A percentile compares a stretch with the other conserved stretches of the same genome.
These are phyloP conservation scores for Nadsonia fulvescens DNA, from an alignment of 805 yeast genomes.

Conservation along the genomic window DNA sequence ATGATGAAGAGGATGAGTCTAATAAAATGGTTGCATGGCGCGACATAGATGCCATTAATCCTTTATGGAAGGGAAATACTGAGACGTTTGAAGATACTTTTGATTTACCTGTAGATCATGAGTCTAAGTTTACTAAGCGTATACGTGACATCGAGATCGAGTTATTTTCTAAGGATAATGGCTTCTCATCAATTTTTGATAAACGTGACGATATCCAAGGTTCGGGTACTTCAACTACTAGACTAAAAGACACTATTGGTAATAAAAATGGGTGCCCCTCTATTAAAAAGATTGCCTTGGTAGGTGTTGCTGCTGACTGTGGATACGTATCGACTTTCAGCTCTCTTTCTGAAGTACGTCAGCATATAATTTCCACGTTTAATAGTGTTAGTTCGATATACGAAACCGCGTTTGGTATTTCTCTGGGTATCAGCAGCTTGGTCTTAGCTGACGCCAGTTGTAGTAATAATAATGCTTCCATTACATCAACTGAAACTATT, in stretches of 20 bases:
- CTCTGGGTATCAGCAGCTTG: conserved; percentile 17
- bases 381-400: conserved; percentile 19
- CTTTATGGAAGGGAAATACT: neutral
- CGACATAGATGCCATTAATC: too few relatives aligned
- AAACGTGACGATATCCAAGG: conserved; percentile 12
- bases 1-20: too few relatives aligned
- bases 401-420: conserved; percentile 20
- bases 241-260: conserved; percentile 14
- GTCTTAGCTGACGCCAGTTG: conserved; percentile 13
- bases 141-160: neutral
- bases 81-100: neutral
- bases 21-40: too few relatives aligned
- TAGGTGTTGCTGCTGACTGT: conserved; percentile 23
- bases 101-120: neutral
- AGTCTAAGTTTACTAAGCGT: neutral
- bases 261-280: conserved; percentile 18
- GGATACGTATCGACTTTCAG: conserved; percentile 16
- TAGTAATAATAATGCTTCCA: conserved; percentile 11
- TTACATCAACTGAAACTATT: conserved; percentile 2
- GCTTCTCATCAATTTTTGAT: conserved; percentile 6
- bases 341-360: conserved; percentile 13
- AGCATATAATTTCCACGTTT: conserved; percentile 16
- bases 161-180: neutral
- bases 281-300: conserved; percentile 16
- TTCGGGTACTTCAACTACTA: conserved; percentile 12